These are phyloP conservation scores for Arthrobotrys megalospora DNA, from an alignment of 2,329 filamentous ascomycete genomes.

Conservation along the genomic window DNA sequence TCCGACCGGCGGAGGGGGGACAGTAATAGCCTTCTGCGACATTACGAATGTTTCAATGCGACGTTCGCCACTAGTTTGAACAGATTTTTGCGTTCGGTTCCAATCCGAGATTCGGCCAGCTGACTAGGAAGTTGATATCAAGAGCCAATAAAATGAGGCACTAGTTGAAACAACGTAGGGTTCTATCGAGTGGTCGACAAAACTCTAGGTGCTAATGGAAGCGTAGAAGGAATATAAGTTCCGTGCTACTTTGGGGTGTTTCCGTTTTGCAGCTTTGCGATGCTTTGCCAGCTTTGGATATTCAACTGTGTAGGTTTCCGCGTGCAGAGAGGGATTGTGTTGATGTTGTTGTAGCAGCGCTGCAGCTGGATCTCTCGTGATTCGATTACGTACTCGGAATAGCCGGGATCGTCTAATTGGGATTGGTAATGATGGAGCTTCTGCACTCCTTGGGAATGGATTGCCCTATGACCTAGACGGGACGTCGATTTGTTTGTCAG, in stretches of 20 bases:
- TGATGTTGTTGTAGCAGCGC: conserved; percentile 44
- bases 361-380: conserved; percentile 9
- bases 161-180: neutral
- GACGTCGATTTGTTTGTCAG: conserved; percentile 1
- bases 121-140: neutral
- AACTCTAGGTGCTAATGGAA: too few relatives aligned
- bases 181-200: neutral
- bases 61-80: neutral
- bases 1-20: conserved; percentile 27
- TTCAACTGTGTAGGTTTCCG: neutral
- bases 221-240: too few relatives aligned
- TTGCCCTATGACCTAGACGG: neutral
- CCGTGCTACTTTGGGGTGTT: too few relatives aligned
- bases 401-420: conserved; percentile 1
- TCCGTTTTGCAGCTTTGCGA: neutral
- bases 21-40: conserved; percentile 37
- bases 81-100: neutral
- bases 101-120: neutral
- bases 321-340: conserved; percentile 25
- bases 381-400: conserved; percentile 57
- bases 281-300: neutral
- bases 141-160: neutral
- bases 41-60: neutral
- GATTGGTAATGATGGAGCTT: conserved; percentile 26
- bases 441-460: neutral